phyloP scores from a whole-genome alignment of 345 rosid genomes.

The Camelina hispida region DNA sequence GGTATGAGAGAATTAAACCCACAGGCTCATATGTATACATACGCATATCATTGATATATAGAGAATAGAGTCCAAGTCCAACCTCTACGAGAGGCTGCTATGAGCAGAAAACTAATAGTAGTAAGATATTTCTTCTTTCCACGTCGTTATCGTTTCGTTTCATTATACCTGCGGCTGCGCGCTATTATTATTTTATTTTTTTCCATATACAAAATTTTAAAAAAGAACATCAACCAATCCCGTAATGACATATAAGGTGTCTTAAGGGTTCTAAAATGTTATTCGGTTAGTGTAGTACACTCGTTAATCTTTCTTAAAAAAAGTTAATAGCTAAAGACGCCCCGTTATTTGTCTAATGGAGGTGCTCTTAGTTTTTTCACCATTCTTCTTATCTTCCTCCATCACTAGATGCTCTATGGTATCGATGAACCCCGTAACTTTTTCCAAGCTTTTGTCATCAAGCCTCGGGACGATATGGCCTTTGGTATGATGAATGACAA shows the following conservation, averaged over 20 bases:
- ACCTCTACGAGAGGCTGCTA: background rate
- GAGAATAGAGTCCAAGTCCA: background rate
- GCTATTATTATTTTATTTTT: no score
- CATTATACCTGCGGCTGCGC: no score
- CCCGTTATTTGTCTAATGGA: no score
- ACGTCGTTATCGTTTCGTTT: no score
- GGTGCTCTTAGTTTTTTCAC: background rate
- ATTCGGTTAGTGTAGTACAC: no score
- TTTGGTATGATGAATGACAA: slow-evolving; percentile 75
- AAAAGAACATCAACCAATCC: no score
- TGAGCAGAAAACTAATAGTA: background rate
- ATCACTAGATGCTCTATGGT: slow-evolving; percentile 49
- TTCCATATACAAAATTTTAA: no score
- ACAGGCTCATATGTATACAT: background rate
- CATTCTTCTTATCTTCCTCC: slow-evolving; percentile 36
- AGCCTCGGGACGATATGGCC: slow-evolving; percentile 93
- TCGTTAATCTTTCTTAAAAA: no score
- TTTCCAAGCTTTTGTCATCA: slow-evolving; percentile 65
- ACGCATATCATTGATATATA: background rate
- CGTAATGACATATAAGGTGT: no score
- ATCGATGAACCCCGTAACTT: slow-evolving; percentile 52
- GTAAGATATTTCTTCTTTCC: no score
- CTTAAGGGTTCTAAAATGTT: no score
- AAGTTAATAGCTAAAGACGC: no score
- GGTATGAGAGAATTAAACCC: background rate